Evolutionary conservation across 352 stramenopile species (phyloP), one percentile per base, ranked within the genome.

Genomic region (Pythium folliculosum): DNA sequence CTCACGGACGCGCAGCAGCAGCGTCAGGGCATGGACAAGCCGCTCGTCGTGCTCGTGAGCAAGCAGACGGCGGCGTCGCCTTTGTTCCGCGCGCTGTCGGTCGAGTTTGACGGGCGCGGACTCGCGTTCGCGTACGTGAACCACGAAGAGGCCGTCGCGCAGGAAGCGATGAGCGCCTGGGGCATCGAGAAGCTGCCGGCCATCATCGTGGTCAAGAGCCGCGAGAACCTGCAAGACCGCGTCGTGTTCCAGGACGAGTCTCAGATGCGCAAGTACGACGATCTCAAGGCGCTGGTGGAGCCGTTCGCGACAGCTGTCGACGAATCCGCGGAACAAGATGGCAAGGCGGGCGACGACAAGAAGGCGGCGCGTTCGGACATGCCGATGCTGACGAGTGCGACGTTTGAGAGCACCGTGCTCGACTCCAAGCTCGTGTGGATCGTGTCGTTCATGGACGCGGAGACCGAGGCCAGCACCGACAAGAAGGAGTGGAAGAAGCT

Each of bases 351-450:
- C 1, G 13, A 17, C 13, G 30, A 12, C 17, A 59, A 45, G 73
- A 73, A 30, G 55, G 69, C 40, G 77, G 56, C 25, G 69, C 70
- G 37, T 21, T 52, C 54, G 2, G 63, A 72, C 22, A 63, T 88
- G 30, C 70, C 63, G 21, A 82, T 88, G 48, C 69, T 91, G 13
- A 76, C 70, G 0, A 63, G 65, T 9, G 65, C 60, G 2, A 76
- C 82, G 21, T 90, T 94, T 49, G 79, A 91, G 23, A 55, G 74
- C 21, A 67, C 81, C 21, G 73, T 94, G 5, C 23, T 82, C 21
- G 61, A 70, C 13, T 86, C 82, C 10, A 76, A 81, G 32, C 71
- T 89, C 52, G 65, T 81, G 6, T 93, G 85, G 82, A 83, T 93
- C 51, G 68, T 93, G 30, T 76, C 78, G 17, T 88, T 93, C 40